phyloP scores from a whole-genome alignment of 2,329 filamentous ascomycete genomes.

The Hansfordia pulvinata region DNA sequence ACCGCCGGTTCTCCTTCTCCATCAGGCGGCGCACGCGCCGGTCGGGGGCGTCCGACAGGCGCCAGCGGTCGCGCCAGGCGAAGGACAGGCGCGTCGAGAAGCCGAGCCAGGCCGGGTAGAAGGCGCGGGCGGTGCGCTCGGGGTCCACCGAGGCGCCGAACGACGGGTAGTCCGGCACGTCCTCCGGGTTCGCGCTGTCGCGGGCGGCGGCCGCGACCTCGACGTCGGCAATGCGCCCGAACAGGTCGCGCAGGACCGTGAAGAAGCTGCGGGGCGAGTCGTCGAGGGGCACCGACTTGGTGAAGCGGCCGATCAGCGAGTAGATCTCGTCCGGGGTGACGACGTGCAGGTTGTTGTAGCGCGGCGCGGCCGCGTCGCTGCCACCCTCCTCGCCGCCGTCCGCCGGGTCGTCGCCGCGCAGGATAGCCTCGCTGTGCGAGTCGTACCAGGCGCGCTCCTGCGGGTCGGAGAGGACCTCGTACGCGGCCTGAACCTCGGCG shows the following conservation, averaged over 20 bases:
- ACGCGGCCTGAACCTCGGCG: slow-evolving; percentile 83
- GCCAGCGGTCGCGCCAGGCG: slow-evolving; percentile 78
- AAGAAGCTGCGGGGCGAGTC: slow-evolving; percentile 78
- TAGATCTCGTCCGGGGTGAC: slow-evolving; percentile 74
- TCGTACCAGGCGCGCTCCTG: slow-evolving; percentile 98
- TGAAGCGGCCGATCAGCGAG: slow-evolving; percentile 68
- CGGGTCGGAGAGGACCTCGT: slow-evolving; percentile 89
- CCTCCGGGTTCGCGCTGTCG: slow-evolving; percentile 41
- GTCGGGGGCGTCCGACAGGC: slow-evolving; percentile 76
- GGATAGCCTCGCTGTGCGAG: slow-evolving; percentile 75
- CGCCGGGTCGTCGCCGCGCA: slow-evolving; percentile 49
- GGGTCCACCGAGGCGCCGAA: slow-evolving; percentile 68
- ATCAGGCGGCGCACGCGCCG: slow-evolving; percentile 69
- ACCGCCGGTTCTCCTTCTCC: slow-evolving; percentile 87
- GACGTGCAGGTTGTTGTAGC: slow-evolving; percentile 55
- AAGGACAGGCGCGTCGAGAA: slow-evolving; percentile 82
- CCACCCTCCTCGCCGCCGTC: too few relatives aligned
- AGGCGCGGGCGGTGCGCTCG: slow-evolving; percentile 62
- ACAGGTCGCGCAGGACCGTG: slow-evolving; percentile 61
- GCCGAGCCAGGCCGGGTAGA: slow-evolving; percentile 68
- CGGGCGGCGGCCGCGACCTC: slow-evolving; percentile 64
- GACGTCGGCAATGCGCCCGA: slow-evolving; percentile 67
- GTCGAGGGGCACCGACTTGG: slow-evolving; percentile 62
- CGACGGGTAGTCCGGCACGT: slow-evolving; percentile 49
- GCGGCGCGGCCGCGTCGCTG: slow-evolving; percentile 45